Conservation (phyloP, 345 rosid species). For the Orychophragmus violaceus region DNA sequence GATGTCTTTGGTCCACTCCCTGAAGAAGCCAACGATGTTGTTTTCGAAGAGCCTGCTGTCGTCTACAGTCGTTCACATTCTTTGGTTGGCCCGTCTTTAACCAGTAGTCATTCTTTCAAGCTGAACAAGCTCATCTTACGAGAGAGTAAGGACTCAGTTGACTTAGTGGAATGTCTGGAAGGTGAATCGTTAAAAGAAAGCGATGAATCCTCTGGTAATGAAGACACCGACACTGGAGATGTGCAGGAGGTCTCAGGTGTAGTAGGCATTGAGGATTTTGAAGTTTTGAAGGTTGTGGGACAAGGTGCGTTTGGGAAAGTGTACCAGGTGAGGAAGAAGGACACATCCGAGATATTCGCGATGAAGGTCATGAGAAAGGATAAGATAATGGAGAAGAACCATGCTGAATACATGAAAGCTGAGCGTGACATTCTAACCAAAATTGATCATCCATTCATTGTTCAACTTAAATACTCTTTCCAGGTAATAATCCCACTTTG, state of each 20-base stretch:
- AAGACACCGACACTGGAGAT: constrained; percentile 23
- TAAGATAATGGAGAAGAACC: constrained; percentile 85
- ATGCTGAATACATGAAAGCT: constrained; percentile 89
- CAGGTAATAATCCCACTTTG: constrained; percentile 44
- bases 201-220: constrained; percentile 33
- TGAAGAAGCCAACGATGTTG: constrained; percentile 11
- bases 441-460: constrained; percentile 87
- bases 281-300: constrained; percentile 83
- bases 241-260: constrained; percentile 17
- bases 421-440: constrained; percentile 86
- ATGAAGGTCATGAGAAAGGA: constrained; percentile 99
- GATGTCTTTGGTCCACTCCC: constrained; percentile 35
- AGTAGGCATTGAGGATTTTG: constrained; percentile 81
- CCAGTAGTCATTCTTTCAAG: constrained; percentile 51
- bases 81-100: constrained; percentile 76
- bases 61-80: constrained; percentile 79
- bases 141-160: constrained; percentile 45
- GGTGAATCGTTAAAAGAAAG: constrained; percentile 29
- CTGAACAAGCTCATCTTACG: constrained; percentile 52
- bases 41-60: constrained; percentile 63
- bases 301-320: constrained; percentile 97
- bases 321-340: constrained; percentile 78
- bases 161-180: constrained; percentile 37
- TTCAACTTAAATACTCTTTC: constrained; percentile 81
- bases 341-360: constrained; percentile 77